Evolutionary conservation across 192 early-diverging fungal species (phyloP).

Genomic region (Nowakowskiella sp.): DNA sequence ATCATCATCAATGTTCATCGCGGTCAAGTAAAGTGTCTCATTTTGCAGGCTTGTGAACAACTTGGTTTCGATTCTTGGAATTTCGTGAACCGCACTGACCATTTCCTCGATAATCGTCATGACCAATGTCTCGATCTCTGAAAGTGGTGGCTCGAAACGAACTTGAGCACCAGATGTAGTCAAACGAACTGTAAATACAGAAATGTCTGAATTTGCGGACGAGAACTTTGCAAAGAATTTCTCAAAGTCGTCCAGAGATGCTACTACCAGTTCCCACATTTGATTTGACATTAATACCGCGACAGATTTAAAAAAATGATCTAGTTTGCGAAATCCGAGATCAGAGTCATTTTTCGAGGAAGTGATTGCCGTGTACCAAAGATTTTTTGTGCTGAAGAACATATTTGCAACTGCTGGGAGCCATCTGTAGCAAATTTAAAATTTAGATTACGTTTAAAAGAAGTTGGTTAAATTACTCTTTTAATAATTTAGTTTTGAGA

Average conservation of each 20-base stretch:
- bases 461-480: constrained; percentile 36
- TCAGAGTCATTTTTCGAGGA: constrained; percentile 39
- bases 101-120: constrained; percentile 47
- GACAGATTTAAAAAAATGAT: constrained; percentile 54
- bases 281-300: constrained; percentile 51
- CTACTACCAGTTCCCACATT: constrained; percentile 39
- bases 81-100: constrained; percentile 40
- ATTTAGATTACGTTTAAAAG: constrained; percentile 2
- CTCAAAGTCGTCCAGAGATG: constrained; percentile 44
- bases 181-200: constrained; percentile 42
- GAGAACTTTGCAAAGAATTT: constrained; percentile 45
- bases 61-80: constrained; percentile 53
- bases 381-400: constrained; percentile 48
- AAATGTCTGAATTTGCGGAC: constrained; percentile 28
- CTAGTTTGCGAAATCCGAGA: constrained; percentile 43
- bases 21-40: constrained; percentile 32
- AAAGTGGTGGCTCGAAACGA: constrained; percentile 51
- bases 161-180: constrained; percentile 51
- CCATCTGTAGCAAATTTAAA: constrained; percentile 32
- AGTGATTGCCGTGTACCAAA: constrained; percentile 46
- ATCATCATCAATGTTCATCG: constrained; percentile 49
- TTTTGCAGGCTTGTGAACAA: constrained; percentile 43
- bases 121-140: constrained; percentile 44
- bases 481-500: constrained; percentile 43
- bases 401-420: constrained; percentile 50